These are phyloP conservation scores for Nicotiana tomentosiformis DNA, from an alignment of 257 asterid genomes.

Conservation along the genomic window DNA sequence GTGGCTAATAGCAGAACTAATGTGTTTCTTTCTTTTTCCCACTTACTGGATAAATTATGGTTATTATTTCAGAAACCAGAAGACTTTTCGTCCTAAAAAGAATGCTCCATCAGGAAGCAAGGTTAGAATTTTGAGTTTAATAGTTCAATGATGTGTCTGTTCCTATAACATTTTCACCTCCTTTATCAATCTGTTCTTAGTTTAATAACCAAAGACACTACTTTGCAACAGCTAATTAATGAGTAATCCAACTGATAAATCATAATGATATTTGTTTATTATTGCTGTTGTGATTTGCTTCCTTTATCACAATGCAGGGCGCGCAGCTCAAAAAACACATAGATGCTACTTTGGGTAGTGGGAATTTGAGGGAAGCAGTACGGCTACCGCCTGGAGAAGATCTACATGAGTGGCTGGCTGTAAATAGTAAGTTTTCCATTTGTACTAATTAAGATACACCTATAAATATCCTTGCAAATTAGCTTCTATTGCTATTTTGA, in stretches of 20 bases:
- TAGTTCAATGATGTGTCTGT: not conserved
- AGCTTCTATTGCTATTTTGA: not conserved
- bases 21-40: not conserved
- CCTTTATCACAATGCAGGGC: constrained; percentile 43
- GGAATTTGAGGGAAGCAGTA: constrained; percentile 91
- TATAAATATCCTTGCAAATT: not conserved
- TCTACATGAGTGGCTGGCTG: constrained; percentile 88
- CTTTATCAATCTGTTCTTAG: not conserved
- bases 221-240: not conserved
- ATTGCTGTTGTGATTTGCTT: not conserved
- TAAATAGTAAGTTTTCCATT: constrained; percentile 53
- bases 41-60: not conserved
- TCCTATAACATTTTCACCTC: not conserved
- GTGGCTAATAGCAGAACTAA: not conserved
- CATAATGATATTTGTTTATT: not conserved
- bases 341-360: constrained; percentile 90
- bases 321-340: constrained; percentile 85
- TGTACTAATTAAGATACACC: not conserved
- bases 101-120: constrained; percentile 96
- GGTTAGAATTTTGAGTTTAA: constrained; percentile 19
- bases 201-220: no score
- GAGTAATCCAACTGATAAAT: not conserved
- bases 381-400: constrained; percentile 94
- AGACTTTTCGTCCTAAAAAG: constrained; percentile 91
- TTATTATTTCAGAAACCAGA: constrained; percentile 56